phyloP scores from a whole-genome alignment of 2,329 filamentous ascomycete genomes.

The Fusarium camptoceras region DNA sequence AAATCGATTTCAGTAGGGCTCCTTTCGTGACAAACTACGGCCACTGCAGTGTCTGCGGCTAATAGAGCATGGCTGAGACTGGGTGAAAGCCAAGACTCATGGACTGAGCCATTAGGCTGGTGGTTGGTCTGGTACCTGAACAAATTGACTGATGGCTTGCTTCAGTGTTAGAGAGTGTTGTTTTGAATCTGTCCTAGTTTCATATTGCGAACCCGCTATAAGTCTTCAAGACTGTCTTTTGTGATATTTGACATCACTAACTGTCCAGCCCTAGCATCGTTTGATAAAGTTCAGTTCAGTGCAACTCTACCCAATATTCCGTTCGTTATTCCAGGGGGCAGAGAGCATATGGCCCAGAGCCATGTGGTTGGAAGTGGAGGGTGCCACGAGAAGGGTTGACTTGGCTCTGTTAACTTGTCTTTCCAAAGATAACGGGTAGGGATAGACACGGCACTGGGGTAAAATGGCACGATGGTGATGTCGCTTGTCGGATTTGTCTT shows the following conservation, averaged over 20 bases:
- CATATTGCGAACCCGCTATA: background rate
- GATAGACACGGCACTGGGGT: slow-evolving; percentile 28
- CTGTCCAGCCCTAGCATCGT: background rate
- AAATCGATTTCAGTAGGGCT: background rate
- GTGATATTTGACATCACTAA: background rate
- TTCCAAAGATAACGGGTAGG: background rate
- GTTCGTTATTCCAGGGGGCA: slow-evolving; percentile 13
- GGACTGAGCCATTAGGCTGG: background rate
- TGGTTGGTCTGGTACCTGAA: background rate
- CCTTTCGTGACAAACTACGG: slow-evolving; percentile 21
- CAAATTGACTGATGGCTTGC: background rate
- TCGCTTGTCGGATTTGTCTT: slow-evolving; percentile 13
- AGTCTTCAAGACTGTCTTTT: background rate
- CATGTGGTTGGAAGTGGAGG: slow-evolving; percentile 34
- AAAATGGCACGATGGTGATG: slow-evolving; percentile 30
- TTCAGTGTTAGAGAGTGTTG: background rate
- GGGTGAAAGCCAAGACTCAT: slow-evolving; percentile 4
- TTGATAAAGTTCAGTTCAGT: background rate
- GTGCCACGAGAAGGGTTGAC: slow-evolving; percentile 13
- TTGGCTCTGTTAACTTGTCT: background rate
- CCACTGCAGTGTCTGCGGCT: background rate
- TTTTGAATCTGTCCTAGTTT: background rate
- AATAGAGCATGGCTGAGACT: slow-evolving; percentile 12
- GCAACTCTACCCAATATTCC: slow-evolving; percentile 19
- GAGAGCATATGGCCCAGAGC: slow-evolving; percentile 3